Conservation (phyloP, 257 asterid species). For the Fraxinus pennsylvanica region DNA sequence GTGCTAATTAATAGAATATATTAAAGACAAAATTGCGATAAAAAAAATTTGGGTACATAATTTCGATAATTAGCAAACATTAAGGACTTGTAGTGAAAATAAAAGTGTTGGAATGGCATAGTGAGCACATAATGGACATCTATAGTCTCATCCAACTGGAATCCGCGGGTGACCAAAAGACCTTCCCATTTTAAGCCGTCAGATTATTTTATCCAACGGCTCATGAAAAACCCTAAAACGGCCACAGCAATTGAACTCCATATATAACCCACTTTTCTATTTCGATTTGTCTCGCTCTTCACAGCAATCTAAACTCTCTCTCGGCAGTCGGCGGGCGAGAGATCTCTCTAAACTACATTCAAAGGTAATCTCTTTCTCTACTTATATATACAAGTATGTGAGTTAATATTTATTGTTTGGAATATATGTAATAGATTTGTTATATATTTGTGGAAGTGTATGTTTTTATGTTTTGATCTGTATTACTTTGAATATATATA, state of each 20-base stretch:
- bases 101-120: no score
- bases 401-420: neutral
- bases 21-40: no score
- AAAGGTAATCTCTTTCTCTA: neutral
- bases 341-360: neutral
- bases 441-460: no score
- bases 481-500: neutral
- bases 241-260: neutral
- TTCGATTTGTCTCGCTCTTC: neutral
- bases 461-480: neutral
- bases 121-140: no score
- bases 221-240: constrained; percentile 15
- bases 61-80: no score
- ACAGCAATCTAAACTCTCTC: neutral
- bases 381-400: neutral
- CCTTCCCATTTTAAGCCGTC: neutral
- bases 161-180: neutral
- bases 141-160: neutral
- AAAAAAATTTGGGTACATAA: no score
- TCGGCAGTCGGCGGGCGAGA: neutral
- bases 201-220: constrained; percentile 15
- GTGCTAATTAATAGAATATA: no score
- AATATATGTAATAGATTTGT: no score
- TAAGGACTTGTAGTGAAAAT: no score
- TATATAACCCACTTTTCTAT: neutral